Evolutionary conservation across 1,284 basidiomycete species (phyloP).

Genomic region (Pisolithus thermaeus): DNA sequence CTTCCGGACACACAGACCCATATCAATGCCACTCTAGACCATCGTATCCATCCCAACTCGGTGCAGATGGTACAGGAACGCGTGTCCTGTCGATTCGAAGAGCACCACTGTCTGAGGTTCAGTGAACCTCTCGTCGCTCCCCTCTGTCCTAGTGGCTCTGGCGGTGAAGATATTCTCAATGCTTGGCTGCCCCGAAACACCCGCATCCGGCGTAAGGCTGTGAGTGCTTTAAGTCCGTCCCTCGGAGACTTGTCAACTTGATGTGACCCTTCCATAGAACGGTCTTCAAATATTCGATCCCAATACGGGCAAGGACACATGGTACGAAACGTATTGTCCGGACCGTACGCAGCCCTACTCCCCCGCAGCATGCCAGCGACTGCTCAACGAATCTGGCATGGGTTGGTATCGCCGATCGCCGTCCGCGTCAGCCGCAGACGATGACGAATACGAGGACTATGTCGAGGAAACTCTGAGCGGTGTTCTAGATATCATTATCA

Average conservation of each 20-base stretch:
- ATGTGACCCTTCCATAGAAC: constrained; percentile 26
- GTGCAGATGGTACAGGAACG: constrained; percentile 30
- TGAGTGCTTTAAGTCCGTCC: constrained; percentile 18
- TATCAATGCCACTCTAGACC: constrained; percentile 21
- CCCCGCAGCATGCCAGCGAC: constrained; percentile 25
- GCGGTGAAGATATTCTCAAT: constrained; percentile 38
- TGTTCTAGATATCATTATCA: constrained; percentile 44
- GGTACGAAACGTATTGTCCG: constrained; percentile 40
- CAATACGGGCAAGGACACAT: constrained; percentile 28
- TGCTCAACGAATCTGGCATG: constrained; percentile 16
- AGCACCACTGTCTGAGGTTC: constrained; percentile 40
- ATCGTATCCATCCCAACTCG: constrained; percentile 12
- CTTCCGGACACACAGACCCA: constrained; percentile 20
- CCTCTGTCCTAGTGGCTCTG: constrained; percentile 23
- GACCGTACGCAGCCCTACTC: constrained; percentile 30
- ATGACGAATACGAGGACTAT: constrained; percentile 33
- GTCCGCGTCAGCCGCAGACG: constrained; percentile 13
- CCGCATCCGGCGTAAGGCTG: constrained; percentile 28
- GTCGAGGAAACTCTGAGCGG: constrained; percentile 32
- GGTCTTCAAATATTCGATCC: constrained; percentile 36
- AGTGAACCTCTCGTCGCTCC: constrained; percentile 33
- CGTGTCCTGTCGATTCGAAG: constrained; percentile 36
- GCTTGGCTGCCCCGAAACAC: constrained; percentile 39
- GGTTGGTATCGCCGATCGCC: constrained; percentile 23
- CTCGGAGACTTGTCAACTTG: constrained; percentile 2